A percentile compares a stretch with the other conserved stretches of the same genome.
Evolutionary conservation across 139 green algal species (phyloP).

Genomic region (Trebouxia sp.): DNA sequence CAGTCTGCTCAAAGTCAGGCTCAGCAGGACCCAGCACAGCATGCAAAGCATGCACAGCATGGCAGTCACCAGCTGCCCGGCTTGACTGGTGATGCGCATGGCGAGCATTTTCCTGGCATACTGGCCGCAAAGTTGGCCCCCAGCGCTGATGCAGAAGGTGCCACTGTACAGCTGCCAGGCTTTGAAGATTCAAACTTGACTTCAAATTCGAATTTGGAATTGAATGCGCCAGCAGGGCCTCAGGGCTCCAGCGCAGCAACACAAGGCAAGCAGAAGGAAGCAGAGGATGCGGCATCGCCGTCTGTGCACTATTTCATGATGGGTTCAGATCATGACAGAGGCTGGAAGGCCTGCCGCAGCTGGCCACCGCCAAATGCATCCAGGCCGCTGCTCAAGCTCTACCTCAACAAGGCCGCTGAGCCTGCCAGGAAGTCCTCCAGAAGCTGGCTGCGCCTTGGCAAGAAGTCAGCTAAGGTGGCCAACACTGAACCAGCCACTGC

Average conservation of each 20-base stretch:
- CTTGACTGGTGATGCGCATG: too few relatives aligned
- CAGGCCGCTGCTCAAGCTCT: background rate
- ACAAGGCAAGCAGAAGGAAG: background rate
- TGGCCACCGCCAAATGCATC: conserved; percentile 24
- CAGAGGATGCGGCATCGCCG: background rate
- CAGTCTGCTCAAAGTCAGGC: background rate
- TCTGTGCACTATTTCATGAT: conserved; percentile 38
- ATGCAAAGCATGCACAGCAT: background rate
- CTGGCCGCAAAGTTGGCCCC: too few relatives aligned
- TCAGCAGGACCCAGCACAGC: background rate
- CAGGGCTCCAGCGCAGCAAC: too few relatives aligned
- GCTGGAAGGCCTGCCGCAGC: conserved; percentile 8
- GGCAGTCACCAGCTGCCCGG: background rate
- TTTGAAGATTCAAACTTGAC: too few relatives aligned
- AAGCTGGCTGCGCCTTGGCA: background rate
- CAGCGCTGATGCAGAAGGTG: too few relatives aligned
- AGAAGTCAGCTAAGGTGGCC: background rate
- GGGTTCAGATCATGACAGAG: background rate
- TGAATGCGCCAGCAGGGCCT: too few relatives aligned
- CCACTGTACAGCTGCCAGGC: too few relatives aligned
- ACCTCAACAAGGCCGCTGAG: background rate
- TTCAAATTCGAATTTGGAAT: too few relatives aligned
- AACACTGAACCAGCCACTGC: too few relatives aligned
- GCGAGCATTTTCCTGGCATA: too few relatives aligned
- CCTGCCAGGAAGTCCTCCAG: background rate